Percentiles rank a stretch among this genome's conserved stretches.
These are phyloP conservation scores for Saturnispora saitoi DNA, from an alignment of 805 yeast species.

Conservation along the genomic window DNA sequence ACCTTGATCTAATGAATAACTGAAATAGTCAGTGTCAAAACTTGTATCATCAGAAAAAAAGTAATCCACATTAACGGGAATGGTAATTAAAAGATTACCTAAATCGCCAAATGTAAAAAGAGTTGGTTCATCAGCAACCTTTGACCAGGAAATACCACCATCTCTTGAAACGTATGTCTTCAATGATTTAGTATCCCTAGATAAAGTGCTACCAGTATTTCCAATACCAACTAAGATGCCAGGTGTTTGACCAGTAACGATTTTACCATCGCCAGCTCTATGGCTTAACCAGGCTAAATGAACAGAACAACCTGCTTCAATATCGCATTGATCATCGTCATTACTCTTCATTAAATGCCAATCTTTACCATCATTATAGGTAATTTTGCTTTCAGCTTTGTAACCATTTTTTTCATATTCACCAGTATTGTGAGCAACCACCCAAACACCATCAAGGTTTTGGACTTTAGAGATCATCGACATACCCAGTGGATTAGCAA, in stretches of 20 bases:
- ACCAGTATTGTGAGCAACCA: constrained; percentile 30
- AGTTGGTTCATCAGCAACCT: constrained; percentile 44
- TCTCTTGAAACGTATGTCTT: constrained; percentile 60
- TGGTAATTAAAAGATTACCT: constrained; percentile 63
- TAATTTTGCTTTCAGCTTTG: constrained; percentile 28
- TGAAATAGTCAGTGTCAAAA: constrained; percentile 16
- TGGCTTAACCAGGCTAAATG: constrained; percentile 30
- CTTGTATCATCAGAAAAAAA: constrained; percentile 28
- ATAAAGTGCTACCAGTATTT: constrained; percentile 59
- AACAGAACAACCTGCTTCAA: constrained; percentile 42
- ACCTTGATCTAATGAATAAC: constrained; percentile 69
- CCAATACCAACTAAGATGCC: constrained; percentile 63
- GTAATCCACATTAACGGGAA: constrained; percentile 30
- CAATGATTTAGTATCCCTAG: constrained; percentile 15
- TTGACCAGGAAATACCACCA: constrained; percentile 69
- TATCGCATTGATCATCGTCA: constrained; percentile 37
- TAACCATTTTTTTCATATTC: constrained; percentile 15
- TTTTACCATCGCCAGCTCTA: constrained; percentile 34
- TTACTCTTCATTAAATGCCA: constrained; percentile 42
- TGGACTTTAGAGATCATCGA: constrained; percentile 37
- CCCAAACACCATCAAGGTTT: constrained; percentile 54
- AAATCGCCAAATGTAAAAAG: constrained; percentile 62
- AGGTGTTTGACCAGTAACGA: constrained; percentile 46
- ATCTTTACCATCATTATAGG: constrained; percentile 45
- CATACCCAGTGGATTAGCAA: constrained; percentile 31